phyloP scores from a whole-genome alignment of 805 yeast genomes.

The Nakazawaea siamensis region DNA sequence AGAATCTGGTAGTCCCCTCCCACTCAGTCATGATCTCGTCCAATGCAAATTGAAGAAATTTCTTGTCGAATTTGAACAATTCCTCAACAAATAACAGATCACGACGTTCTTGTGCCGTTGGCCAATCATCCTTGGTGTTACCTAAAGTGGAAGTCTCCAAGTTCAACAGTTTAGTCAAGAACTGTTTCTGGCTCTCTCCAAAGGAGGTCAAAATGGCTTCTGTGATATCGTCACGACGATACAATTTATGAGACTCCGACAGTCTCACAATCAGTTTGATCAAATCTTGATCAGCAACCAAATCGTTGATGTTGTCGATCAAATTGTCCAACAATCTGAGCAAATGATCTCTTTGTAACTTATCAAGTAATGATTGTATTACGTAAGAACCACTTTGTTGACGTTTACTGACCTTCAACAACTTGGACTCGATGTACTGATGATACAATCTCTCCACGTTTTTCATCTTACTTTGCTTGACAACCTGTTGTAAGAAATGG shows the following conservation, averaged over 20 bases:
- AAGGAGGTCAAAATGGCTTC: constrained; percentile 22
- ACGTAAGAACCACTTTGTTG: constrained; percentile 82
- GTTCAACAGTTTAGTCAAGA: constrained; percentile 61
- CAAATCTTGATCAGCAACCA: constrained; percentile 63
- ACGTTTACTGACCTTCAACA: constrained; percentile 67
- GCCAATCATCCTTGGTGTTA: constrained; percentile 83
- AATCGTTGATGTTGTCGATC: constrained; percentile 55
- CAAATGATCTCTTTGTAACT: constrained; percentile 47
- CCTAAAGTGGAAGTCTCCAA: constrained; percentile 69
- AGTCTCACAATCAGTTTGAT: constrained; percentile 62
- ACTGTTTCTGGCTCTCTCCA: constrained; percentile 18
- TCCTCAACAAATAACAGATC: constrained; percentile 68
- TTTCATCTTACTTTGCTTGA: constrained; percentile 57
- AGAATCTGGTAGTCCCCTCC: constrained; percentile 36
- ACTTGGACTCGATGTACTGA: constrained; percentile 65
- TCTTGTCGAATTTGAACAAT: constrained; percentile 58
- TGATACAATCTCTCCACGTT: constrained; percentile 64
- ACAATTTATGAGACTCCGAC: constrained; percentile 48
- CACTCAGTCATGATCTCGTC: constrained; percentile 49
- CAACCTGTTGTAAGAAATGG: constrained; percentile 73
- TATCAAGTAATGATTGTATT: constrained; percentile 63
- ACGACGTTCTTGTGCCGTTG: constrained; percentile 83
- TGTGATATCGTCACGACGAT: constrained; percentile 52
- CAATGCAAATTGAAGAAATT: constrained; percentile 48
- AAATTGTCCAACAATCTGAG: constrained; percentile 48